Evolutionary conservation across 2,329 filamentous ascomycete genomes (phyloP).

Genomic region (Cordyceps cicadae): DNA sequence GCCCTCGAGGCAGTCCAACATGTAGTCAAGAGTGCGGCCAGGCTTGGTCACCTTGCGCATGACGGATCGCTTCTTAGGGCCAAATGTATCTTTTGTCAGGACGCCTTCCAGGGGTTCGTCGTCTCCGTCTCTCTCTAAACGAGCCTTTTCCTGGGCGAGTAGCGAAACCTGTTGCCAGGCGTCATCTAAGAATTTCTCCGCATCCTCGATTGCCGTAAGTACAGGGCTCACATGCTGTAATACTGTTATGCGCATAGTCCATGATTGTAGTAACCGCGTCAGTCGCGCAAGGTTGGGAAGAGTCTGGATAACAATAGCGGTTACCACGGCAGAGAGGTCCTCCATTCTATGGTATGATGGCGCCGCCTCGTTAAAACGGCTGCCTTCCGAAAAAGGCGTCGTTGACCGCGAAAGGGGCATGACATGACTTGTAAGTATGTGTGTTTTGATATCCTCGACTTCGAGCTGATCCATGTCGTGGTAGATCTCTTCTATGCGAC

Average conservation of each 20-base stretch:
- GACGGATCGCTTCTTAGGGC: constrained; percentile 54
- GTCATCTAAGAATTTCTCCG: constrained; percentile 54
- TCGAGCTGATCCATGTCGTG: constrained; percentile 61
- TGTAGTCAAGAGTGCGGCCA: constrained; percentile 68
- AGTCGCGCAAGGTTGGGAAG: constrained; percentile 73
- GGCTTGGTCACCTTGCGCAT: constrained; percentile 61
- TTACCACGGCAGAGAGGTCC: constrained; percentile 83
- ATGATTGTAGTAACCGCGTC: constrained; percentile 63
- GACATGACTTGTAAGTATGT: constrained; percentile 76
- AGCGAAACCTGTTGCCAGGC: constrained; percentile 56
- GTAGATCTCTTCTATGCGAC: constrained; percentile 64
- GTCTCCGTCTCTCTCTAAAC: constrained; percentile 16
- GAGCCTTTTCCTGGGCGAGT: constrained; percentile 13
- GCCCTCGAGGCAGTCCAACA: constrained; percentile 82
- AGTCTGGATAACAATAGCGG: constrained; percentile 82
- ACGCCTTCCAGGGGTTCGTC: constrained; percentile 7
- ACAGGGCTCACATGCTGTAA: constrained; percentile 65
- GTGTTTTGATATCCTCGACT: constrained; percentile 80
- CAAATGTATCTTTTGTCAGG: constrained; percentile 39
- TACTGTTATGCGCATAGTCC: constrained; percentile 69
- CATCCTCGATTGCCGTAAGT: constrained; percentile 56
- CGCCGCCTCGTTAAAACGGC: constrained; percentile 21
- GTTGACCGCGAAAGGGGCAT: constrained; percentile 38
- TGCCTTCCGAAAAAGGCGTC: constrained; percentile 27
- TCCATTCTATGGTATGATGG: constrained; percentile 61